These are phyloP conservation scores for Yarrowia sp. DNA, from an alignment of 805 yeast species.

Conservation along the genomic window DNA sequence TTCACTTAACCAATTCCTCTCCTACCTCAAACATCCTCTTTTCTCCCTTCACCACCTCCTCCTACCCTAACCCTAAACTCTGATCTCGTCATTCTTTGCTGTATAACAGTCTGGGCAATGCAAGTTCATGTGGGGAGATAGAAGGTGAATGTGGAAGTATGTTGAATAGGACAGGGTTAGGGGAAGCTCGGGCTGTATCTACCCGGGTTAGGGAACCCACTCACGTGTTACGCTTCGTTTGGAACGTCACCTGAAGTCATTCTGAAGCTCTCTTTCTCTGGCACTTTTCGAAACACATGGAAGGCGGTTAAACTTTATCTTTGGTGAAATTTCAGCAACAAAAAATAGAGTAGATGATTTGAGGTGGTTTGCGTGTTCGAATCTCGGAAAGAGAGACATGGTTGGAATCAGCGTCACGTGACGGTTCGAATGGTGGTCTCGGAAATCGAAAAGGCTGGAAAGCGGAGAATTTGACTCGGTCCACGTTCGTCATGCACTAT, in stretches of 20 bases:
- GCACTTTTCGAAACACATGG: conserved; percentile 1
- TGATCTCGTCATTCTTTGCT: conserved; percentile 6
- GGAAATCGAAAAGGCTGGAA: background rate
- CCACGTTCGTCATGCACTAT: conserved; percentile 7
- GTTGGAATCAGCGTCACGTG: conserved; percentile 2
- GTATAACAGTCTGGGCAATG: conserved; percentile 3
- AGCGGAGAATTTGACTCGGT: background rate
- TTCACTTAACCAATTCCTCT: no score
- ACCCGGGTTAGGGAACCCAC: no score
- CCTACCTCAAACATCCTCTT: no score
- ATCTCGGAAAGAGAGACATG: background rate
- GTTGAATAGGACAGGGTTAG: background rate
- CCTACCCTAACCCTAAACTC: background rate
- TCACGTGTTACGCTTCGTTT: no score
- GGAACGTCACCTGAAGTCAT: no score
- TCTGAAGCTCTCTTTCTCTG: background rate
- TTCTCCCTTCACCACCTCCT: background rate
- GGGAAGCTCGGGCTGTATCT: no score
- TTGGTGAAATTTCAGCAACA: background rate
- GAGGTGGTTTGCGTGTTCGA: background rate
- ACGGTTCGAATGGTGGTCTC: no score
- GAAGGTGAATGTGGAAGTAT: no score
- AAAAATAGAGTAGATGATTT: background rate
- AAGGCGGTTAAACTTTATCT: background rate
- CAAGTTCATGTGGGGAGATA: background rate